phyloP scores from a whole-genome alignment of 257 asterid species.

The Scutellaria barbata region DNA sequence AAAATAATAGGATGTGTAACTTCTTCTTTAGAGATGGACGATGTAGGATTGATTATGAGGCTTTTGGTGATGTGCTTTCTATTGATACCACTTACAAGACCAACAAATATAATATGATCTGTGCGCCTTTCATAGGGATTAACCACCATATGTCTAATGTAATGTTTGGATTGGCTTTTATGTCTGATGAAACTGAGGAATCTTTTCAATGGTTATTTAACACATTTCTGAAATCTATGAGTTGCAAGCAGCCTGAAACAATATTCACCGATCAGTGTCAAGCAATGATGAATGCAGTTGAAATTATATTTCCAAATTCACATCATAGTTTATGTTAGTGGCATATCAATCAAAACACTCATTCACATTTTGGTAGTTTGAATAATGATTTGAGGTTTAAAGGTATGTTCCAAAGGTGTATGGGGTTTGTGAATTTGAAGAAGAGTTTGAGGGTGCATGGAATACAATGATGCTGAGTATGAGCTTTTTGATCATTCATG shows the following conservation, averaged over 20 bases:
- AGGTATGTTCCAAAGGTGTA: background rate
- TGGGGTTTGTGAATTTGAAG: background rate
- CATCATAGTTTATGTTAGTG: background rate
- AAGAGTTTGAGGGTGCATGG: background rate
- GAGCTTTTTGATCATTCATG: background rate
- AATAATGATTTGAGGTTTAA: background rate
- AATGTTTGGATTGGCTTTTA: background rate
- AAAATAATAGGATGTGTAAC: no score
- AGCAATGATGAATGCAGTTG: slow-evolving; percentile 10
- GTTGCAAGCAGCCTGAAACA: background rate
- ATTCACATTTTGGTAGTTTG: background rate
- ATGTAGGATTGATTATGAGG: no score
- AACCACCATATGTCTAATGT: no score
- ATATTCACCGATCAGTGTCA: background rate
- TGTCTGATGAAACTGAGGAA: background rate
- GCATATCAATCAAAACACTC: background rate
- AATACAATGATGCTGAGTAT: background rate
- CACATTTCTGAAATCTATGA: background rate
- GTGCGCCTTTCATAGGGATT: no score
- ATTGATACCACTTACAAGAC: no score
- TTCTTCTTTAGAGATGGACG: no score
- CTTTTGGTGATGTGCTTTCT: no score
- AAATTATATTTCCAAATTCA: background rate
- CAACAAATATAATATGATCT: no score
- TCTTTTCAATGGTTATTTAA: background rate